These are phyloP conservation scores for Penicillium capsulatum DNA, from an alignment of 2,329 filamentous ascomycete species.

Conservation along the genomic window DNA sequence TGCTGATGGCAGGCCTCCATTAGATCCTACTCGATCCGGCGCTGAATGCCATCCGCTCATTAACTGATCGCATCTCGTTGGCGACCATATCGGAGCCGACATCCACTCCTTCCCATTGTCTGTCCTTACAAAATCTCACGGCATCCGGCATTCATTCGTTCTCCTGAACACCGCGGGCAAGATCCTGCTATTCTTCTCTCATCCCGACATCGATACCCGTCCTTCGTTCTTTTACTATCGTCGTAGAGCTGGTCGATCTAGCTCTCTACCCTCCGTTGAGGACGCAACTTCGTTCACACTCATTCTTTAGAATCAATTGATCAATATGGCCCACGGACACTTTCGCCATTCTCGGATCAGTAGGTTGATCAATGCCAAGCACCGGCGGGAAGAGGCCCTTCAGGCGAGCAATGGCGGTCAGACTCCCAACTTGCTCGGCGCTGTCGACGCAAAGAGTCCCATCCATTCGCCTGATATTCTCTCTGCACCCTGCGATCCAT, in stretches of 20 bases:
- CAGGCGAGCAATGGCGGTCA: neutral
- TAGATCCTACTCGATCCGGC: slow-evolving; percentile 7
- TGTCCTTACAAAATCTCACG: slow-evolving; percentile 7
- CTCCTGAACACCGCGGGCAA: slow-evolving; percentile 10
- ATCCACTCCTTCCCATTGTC: slow-evolving; percentile 9
- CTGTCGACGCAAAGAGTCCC: slow-evolving; percentile 1
- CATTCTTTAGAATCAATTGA: neutral
- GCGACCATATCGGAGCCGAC: neutral
- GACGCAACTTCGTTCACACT: slow-evolving; percentile 1
- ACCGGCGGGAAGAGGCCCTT: slow-evolving; percentile 8
- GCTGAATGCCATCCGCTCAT: slow-evolving; percentile 13
- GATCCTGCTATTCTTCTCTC: slow-evolving; percentile 12
- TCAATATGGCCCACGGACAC: slow-evolving; percentile 20
- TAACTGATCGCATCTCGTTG: slow-evolving; percentile 5
- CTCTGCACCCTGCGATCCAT: slow-evolving; percentile 10
- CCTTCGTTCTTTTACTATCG: slow-evolving; percentile 8
- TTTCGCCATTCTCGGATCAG: slow-evolving; percentile 18
- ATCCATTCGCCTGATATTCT: slow-evolving; percentile 5
- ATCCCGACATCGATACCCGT: neutral
- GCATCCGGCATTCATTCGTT: slow-evolving; percentile 6
- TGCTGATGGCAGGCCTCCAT: slow-evolving; percentile 2
- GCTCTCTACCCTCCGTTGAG: slow-evolving; percentile 17
- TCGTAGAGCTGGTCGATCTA: slow-evolving; percentile 15
- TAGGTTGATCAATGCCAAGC: slow-evolving; percentile 15
- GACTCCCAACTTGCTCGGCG: slow-evolving; percentile 1